Conservation (phyloP, 2,329 filamentous ascomycete genomes). For the Paecilomyces niveus region DNA sequence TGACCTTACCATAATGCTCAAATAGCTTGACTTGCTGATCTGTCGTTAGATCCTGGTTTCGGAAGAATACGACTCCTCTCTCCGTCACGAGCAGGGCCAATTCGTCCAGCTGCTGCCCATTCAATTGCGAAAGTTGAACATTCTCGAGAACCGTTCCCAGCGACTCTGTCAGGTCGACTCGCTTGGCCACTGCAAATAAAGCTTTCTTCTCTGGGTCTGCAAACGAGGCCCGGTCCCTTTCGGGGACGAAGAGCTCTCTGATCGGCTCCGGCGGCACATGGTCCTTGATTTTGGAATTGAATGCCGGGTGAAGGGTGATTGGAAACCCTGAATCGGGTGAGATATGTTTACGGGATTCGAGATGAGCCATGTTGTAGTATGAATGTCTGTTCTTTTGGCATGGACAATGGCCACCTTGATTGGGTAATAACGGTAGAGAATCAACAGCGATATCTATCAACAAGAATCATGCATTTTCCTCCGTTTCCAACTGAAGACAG, state of each 20-base stretch:
- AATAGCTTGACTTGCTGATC: conserved; percentile 33
- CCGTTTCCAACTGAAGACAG: too few species aligned
- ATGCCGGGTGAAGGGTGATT: conserved; percentile 40
- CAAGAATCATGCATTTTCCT: too few species aligned
- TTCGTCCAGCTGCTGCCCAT: conserved; percentile 42
- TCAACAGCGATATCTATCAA: background rate
- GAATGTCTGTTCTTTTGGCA: too few species aligned
- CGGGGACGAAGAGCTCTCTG: conserved; percentile 19
- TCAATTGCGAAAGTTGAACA: conserved; percentile 42
- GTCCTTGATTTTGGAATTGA: conserved; percentile 40
- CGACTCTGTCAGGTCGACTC: conserved; percentile 29
- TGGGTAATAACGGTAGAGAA: background rate
- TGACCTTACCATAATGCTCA: conserved; percentile 37
- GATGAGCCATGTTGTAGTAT: conserved; percentile 24
- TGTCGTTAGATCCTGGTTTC: conserved; percentile 36
- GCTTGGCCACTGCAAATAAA: conserved; percentile 22
- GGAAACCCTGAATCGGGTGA: conserved; percentile 45
- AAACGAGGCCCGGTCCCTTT: conserved; percentile 24
- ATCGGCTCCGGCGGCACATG: conserved; percentile 35
- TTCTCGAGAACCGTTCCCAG: conserved; percentile 30
- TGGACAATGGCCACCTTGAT: background rate
- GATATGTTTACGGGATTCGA: conserved; percentile 43
- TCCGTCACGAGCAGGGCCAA: conserved; percentile 43
- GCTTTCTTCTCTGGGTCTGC: conserved; percentile 36
- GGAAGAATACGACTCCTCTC: conserved; percentile 42